Base-by-base conservation (phyloP, 176 grass and related monocot species). In the Elaeis guineensis region DNA sequence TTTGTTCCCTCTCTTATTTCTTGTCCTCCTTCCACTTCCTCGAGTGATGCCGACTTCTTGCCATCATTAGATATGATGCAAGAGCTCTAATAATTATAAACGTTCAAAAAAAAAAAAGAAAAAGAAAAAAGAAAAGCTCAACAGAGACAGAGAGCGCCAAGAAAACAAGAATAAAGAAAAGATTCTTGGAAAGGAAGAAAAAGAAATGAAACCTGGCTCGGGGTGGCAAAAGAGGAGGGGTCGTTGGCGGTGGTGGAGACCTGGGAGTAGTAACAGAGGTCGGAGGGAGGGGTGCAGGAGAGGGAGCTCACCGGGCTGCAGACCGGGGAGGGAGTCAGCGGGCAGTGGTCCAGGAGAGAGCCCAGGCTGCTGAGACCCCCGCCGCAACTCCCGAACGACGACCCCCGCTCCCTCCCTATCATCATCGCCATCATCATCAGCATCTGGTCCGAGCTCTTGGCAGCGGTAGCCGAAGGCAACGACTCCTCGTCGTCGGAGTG, bases 291-390 rank as follows among this genome's bases (percentile, higher is more conserved):
- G 50, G 49, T 51, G 56, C 62, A 74, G 19, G 64, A 28, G 12
- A 26, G n/a, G 64, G 59, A 74, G 59, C 51, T 86, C 15, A 83
- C 78, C 50, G 87, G 79, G 68, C 87, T 90, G 66, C 83, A 90
- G 51, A 90, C 71, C n/a, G 87, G 87, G 50, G 79, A 90, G 0
- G 87, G 87, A 6, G 87, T 82, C 8, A 72, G 63, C 17, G 87
- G 83, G 58, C 87, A 63, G 73, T 85, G 76, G 21, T 71, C 26
- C 62, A 67, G 79, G 62, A 85, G 76, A 35, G 82, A 79, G 4
- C 76, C 82, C 26, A 72, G 71, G 66, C 76, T 84, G 76, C 82
- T 44, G 8, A 44, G 35, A 44, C 7, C 78, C 15, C 71, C 82
- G 66, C 76, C 72, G 71, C 82, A 84, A 57, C 82, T 85, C 24